Evolutionary conservation across 2,329 filamentous ascomycete species (phyloP).

Genomic region (Huntiella omanensis): DNA sequence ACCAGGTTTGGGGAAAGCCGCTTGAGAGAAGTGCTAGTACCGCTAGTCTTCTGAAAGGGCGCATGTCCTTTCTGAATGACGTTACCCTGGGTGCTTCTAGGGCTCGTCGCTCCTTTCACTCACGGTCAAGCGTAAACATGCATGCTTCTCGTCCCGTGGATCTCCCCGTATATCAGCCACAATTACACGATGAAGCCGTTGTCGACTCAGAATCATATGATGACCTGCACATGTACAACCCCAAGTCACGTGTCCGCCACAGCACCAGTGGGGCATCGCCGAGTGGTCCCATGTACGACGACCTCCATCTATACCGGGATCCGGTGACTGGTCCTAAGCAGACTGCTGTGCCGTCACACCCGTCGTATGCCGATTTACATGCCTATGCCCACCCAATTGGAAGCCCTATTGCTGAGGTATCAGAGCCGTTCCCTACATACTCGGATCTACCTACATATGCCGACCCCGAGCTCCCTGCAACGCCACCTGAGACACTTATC

Average conservation of each 20-base stretch:
- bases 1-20: conserved; percentile 9
- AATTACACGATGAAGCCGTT: conserved; percentile 11
- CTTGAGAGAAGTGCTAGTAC: conserved; percentile 9
- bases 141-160: background rate
- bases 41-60: conserved; percentile 5
- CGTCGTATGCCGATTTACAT: conserved; percentile 20
- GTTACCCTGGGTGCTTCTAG: background rate
- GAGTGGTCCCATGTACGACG: conserved; percentile 18
- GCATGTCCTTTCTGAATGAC: conserved; percentile 9
- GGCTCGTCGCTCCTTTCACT: conserved; percentile 7
- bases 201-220: conserved; percentile 14
- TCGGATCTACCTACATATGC: conserved; percentile 24
- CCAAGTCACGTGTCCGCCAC: conserved; percentile 12
- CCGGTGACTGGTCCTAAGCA: conserved; percentile 17
- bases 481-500: conserved; percentile 1
- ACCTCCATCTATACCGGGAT: conserved; percentile 19
- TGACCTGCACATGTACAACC: conserved; percentile 21
- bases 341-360: conserved; percentile 17
- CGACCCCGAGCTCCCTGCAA: conserved; percentile 15
- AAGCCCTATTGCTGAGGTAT: conserved; percentile 16
- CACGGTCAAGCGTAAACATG: background rate
- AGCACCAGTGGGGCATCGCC: conserved; percentile 12
- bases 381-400: conserved; percentile 19
- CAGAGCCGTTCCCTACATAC: conserved; percentile 18
- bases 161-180: conserved; percentile 16